A percentile compares a stretch with the other conserved stretches of the same genome.
phyloP scores from a whole-genome alignment of 495 filamentous ascomycete genomes.

The Niebla homalea region DNA sequence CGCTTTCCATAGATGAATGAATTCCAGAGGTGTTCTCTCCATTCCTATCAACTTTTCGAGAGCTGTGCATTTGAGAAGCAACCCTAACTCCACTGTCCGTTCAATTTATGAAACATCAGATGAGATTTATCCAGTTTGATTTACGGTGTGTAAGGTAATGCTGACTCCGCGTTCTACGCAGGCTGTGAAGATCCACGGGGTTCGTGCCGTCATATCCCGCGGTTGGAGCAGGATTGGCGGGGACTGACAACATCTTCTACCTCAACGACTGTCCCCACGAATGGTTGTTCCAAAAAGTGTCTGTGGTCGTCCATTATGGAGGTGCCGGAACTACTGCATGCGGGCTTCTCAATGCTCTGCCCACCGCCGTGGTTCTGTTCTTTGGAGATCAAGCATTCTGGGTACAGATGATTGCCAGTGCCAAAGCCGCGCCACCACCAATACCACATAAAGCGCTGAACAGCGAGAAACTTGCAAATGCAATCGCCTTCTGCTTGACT shows the following conservation, averaged over 20 bases:
- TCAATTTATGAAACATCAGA: too few species aligned
- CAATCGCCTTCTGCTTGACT: slow-evolving; percentile 42
- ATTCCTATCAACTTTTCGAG: too few species aligned
- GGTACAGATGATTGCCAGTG: slow-evolving; percentile 57
- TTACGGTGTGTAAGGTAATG: too few species aligned
- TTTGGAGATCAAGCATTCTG: slow-evolving; percentile 73
- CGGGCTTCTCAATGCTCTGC: slow-evolving; percentile 42
- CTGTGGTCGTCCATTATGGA: slow-evolving; percentile 51
- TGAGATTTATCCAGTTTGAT: too few species aligned
- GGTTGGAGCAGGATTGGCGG: slow-evolving; percentile 52
- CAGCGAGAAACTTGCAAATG: slow-evolving; percentile 42
- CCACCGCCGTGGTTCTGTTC: slow-evolving; percentile 51
- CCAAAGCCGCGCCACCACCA: slow-evolving; percentile 55
- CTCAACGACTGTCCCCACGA: slow-evolving; percentile 50
- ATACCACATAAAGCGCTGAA: slow-evolving; percentile 56
- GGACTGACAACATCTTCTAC: slow-evolving; percentile 37
- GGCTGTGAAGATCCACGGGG: slow-evolving; percentile 35
- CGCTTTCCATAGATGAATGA: too few species aligned
- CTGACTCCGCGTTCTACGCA: too few species aligned
- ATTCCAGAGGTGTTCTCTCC: too few species aligned
- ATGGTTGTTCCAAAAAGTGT: slow-evolving; percentile 52
- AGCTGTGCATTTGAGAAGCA: too few species aligned
- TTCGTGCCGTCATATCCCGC: slow-evolving; percentile 46
- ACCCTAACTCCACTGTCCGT: too few species aligned
- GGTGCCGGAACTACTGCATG: slow-evolving; percentile 55